phyloP scores from a whole-genome alignment of 352 stramenopile species.

The Globisporangium heterothallicum region DNA sequence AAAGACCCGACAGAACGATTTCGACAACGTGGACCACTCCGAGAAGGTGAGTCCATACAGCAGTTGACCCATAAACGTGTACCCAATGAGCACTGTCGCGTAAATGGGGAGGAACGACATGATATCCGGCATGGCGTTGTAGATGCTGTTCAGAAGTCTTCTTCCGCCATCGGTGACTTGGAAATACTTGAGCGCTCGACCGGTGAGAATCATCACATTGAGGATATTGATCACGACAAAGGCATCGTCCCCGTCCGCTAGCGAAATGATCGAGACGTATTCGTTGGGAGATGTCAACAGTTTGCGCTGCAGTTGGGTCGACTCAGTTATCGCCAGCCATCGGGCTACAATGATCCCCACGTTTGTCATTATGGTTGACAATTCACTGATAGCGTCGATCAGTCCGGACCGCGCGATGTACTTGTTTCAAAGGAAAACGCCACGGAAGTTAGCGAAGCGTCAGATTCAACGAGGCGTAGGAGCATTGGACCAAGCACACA shows the following conservation, averaged over 20 bases:
- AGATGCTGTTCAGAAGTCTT: conserved; percentile 55
- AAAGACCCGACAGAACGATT: conserved; percentile 59
- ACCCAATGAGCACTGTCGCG: conserved; percentile 48
- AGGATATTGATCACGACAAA: conserved; percentile 53
- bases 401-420: conserved; percentile 52
- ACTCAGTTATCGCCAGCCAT: conserved; percentile 32
- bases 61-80: conserved; percentile 65
- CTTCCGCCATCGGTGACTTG: conserved; percentile 56
- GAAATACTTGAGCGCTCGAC: conserved; percentile 61
- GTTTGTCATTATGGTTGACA: conserved; percentile 53
- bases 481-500: not conserved
- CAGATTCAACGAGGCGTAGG: not conserved
- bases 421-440: conserved; percentile 12
- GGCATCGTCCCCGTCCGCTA: conserved; percentile 47
- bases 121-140: conserved; percentile 60
- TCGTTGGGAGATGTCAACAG: conserved; percentile 36
- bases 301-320: conserved; percentile 24
- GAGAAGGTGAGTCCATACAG: conserved; percentile 56
- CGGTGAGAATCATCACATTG: conserved; percentile 58
- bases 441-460: not conserved
- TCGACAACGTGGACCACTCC: conserved; percentile 58
- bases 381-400: conserved; percentile 56
- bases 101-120: conserved; percentile 74
- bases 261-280: conserved; percentile 34
- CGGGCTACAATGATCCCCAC: conserved; percentile 37